phyloP scores from a whole-genome alignment of 192 early-diverging fungal genomes.

The Podila minutissima region DNA sequence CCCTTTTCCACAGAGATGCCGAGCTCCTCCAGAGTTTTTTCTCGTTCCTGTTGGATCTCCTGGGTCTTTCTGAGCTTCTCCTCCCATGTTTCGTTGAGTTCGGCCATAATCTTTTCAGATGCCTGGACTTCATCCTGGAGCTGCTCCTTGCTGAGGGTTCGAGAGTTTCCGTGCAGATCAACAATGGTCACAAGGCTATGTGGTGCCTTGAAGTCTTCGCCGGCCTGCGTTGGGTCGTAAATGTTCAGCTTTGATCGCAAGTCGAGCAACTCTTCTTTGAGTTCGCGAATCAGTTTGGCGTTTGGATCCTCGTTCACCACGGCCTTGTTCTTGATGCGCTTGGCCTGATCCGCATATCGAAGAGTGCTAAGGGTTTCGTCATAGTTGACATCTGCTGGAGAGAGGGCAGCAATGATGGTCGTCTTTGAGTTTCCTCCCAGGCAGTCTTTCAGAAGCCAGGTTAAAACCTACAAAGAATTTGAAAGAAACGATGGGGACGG shows the following conservation, averaged over 20 bases:
- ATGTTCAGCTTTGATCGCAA: constrained; percentile 67
- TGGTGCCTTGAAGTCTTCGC: constrained; percentile 27
- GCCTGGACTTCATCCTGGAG: constrained; percentile 85
- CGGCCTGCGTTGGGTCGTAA: constrained; percentile 52
- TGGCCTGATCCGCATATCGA: constrained; percentile 91
- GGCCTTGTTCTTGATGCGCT: constrained; percentile 90
- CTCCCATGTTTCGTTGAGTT: constrained; percentile 88
- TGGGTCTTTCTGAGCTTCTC: constrained; percentile 79
- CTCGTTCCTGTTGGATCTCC: constrained; percentile 76
- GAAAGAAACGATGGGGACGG: not conserved
- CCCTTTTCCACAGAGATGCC: constrained; percentile 81
- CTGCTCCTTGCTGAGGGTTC: constrained; percentile 59
- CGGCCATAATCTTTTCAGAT: constrained; percentile 86
- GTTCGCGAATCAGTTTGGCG: constrained; percentile 78
- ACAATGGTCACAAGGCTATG: constrained; percentile 53
- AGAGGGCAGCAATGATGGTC: constrained; percentile 82
- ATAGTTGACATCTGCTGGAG: constrained; percentile 74
- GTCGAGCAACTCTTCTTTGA: constrained; percentile 81
- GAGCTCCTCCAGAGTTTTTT: constrained; percentile 79
- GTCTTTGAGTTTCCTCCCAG: constrained; percentile 88
- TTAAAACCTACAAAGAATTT: constrained; percentile 64
- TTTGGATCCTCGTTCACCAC: constrained; percentile 92
- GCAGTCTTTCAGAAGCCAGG: constrained; percentile 87
- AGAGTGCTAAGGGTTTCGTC: constrained; percentile 87
- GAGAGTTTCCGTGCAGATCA: constrained; percentile 54